Conservation (phyloP, 2,329 filamentous ascomycete species). For the Elsinoe perseae region DNA sequence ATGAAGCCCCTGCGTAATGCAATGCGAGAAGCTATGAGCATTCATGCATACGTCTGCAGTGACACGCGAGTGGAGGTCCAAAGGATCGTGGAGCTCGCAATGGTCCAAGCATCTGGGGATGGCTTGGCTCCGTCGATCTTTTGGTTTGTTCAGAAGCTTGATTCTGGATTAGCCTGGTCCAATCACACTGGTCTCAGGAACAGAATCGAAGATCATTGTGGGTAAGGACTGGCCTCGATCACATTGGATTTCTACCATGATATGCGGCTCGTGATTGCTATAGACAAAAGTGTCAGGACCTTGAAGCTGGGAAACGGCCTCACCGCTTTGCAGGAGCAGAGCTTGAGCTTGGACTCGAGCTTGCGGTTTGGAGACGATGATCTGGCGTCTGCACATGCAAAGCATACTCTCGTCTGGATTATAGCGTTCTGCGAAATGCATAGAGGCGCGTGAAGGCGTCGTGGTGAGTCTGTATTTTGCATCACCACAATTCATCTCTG, state of each 20-base stretch:
- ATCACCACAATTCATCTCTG: not conserved
- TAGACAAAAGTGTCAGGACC: not conserved
- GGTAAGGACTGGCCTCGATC: not conserved
- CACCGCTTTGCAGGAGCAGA: not conserved
- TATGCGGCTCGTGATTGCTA: not conserved
- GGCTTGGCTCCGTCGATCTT: slow-evolving; percentile 11
- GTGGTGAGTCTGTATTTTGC: not conserved
- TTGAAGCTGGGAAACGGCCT: not conserved
- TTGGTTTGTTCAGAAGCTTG: slow-evolving; percentile 4
- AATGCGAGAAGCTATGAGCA: not conserved
- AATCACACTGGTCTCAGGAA: not conserved
- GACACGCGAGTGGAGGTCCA: not conserved
- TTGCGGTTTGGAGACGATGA: not conserved
- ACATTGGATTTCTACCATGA: no score
- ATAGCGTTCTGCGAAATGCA: not conserved
- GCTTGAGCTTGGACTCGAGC: not conserved
- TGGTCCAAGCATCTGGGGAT: slow-evolving; percentile 4
- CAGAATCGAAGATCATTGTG: not conserved
- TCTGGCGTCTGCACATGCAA: not conserved
- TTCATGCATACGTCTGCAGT: not conserved
- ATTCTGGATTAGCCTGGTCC: not conserved
- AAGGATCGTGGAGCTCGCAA: not conserved
- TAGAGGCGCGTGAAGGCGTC: not conserved
- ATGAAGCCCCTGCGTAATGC: not conserved
- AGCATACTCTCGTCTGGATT: not conserved